Conservation (phyloP, 164 flowering plant species). For the Chloranthus sessilifolius region DNA sequence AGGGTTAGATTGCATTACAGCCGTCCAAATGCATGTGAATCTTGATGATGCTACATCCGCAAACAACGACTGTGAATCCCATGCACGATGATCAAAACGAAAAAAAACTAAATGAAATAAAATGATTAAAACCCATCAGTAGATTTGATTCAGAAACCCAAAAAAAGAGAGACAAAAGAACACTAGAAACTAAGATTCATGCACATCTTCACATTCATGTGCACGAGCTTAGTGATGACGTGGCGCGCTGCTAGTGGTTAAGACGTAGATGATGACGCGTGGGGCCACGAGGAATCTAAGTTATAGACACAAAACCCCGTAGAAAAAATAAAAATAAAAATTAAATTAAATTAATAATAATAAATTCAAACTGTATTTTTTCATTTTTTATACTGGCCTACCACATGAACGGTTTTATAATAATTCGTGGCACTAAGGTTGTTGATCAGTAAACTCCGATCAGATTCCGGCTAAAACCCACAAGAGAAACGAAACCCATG, state of each 20-base stretch:
- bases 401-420: no score
- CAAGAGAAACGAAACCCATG: no score
- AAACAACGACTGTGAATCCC: slow-evolving; percentile 30
- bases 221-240: slow-evolving; percentile 12
- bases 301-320: neutral
- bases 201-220: slow-evolving; percentile 5
- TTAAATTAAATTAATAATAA: no score
- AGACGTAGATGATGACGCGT: slow-evolving; percentile 11
- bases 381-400: no score
- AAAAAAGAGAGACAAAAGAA: neutral
- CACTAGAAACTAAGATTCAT: neutral
- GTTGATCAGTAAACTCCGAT: no score
- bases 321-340: neutral
- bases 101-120: neutral
- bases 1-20: slow-evolving; percentile 1
- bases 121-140: neutral
- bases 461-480: no score
- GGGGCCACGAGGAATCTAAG: slow-evolving; percentile 14
- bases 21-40: slow-evolving; percentile 35
- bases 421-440: no score
- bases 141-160: neutral
- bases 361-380: no score
- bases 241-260: slow-evolving; percentile 14
- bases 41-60: slow-evolving; percentile 47
- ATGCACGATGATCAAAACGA: slow-evolving; percentile 3